Evolutionary conservation across 75 land plant genomes (phyloP), one percentile per base, ranked within the genome.

Genomic region (Gnetum montanum): DNA sequence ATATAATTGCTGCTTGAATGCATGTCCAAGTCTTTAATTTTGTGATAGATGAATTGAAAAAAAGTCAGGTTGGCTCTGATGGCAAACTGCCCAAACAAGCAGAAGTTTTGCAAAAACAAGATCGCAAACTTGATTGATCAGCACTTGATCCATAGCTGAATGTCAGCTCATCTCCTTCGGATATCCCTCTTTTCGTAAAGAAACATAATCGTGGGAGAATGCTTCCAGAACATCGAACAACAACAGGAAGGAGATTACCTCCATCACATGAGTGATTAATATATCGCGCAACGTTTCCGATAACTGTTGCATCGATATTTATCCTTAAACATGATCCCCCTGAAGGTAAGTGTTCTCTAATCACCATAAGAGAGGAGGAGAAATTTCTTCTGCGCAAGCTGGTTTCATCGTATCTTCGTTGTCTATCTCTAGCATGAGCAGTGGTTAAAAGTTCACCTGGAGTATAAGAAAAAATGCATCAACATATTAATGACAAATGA

Each of bases 261-360:
- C 96, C 85, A 61, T 87, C 94, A 68, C 96, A 90, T 11, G 85
- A 81, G 41, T 90, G 96, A 49, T 90, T 90, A 43, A 90, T 83
- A 51, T 87, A 90, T 12, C 94, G 63, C 24, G 94, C 93, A 36
- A 87, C 69, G 54, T 87, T 90, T 12, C 96, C 96, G 18, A 88
- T 41, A 31, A 54, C 70, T 31, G 96, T 87, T 1, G 94, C 96
- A 65, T 90, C 96, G 23, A 90, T 73, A 58, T 90, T 90, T 25
- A 87, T 31, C 34, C 96, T 73, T 25, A 90, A 33, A 47, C 93
- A 87, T 52, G 85, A 76, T 56, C 65, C 65, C 6, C 94, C 80
- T 22, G 96, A 90, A 44, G 96, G 94, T 24, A 90, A 69, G 60
- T 83, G 81, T 70, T 90, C 93, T 52, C 84, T 77, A 48, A 90